A percentile compares a stretch with the other conserved stretches of the same genome.
Evolutionary conservation across 2,329 filamentous ascomycete genomes (phyloP).

Genomic region (Phaeoacremonium minimum): DNA sequence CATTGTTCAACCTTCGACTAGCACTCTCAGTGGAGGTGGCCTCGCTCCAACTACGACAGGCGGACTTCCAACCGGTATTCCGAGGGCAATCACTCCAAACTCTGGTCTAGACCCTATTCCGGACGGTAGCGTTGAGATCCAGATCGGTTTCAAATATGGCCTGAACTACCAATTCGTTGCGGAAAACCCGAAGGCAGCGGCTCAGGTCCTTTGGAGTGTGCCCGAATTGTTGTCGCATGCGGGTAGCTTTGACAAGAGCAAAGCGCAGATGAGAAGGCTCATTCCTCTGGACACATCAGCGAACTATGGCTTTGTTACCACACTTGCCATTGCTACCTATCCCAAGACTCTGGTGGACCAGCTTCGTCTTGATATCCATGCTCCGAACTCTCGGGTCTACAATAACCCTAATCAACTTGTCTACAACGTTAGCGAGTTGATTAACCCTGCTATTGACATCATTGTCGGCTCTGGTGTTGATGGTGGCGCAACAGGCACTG

Average conservation of each 20-base stretch:
- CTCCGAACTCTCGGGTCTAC: constrained; percentile 72
- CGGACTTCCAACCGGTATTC: constrained; percentile 62
- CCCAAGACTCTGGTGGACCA: constrained; percentile 65
- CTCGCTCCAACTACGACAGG: constrained; percentile 38
- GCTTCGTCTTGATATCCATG: constrained; percentile 65
- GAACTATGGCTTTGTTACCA: constrained; percentile 74
- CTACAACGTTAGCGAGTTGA: constrained; percentile 68
- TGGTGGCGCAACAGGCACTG: constrained; percentile 30
- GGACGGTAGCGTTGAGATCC: constrained; percentile 65
- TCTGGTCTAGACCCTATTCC: constrained; percentile 50
- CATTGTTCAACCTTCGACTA: constrained; percentile 46
- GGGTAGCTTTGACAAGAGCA: constrained; percentile 43
- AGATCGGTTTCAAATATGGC: constrained; percentile 77
- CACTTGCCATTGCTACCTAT: constrained; percentile 65
- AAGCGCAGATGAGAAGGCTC: constrained; percentile 65
- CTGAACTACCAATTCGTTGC: constrained; percentile 85
- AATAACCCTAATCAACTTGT: constrained; percentile 63
- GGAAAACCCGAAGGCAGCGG: constrained; percentile 64
- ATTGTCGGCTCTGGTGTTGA: constrained; percentile 37
- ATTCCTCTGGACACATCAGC: constrained; percentile 70
- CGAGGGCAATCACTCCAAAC: constrained; percentile 70
- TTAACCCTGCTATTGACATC: constrained; percentile 80
- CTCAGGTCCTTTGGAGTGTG: constrained; percentile 79
- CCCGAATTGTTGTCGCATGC: constrained; percentile 67
- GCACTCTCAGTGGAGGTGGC: constrained; percentile 28